A percentile compares a stretch with the other conserved stretches of the same genome.
Conservation (phyloP, 164 flowering plant genomes). For the Piper longum region DNA sequence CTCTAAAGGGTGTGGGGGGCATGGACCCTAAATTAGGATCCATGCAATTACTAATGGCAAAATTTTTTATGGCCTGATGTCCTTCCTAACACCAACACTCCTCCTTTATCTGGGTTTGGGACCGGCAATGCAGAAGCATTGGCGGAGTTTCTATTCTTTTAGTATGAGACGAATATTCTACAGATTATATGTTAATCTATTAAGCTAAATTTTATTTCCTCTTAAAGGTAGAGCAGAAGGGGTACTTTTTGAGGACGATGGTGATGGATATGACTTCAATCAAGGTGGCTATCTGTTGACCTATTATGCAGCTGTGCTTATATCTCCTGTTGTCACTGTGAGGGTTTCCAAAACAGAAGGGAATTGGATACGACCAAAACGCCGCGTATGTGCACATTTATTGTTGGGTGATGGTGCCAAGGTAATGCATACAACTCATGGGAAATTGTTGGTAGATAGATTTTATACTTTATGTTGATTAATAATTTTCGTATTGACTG, state of each 20-base stretch:
- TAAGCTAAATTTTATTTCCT: neutral
- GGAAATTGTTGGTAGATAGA: neutral
- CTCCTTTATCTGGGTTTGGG: too few species aligned
- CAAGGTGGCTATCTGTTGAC: conserved; percentile 60
- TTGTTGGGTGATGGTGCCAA: conserved; percentile 73
- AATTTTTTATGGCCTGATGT: too few species aligned
- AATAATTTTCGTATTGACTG: neutral
- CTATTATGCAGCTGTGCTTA: conserved; percentile 59
- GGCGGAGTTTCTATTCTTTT: too few species aligned
- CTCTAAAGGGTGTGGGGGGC: too few species aligned
- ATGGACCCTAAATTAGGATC: too few species aligned
- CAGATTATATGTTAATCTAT: too few species aligned
- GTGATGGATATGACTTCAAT: conserved; percentile 81
- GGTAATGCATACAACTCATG: conserved; percentile 22
- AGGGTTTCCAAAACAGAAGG: conserved; percentile 70
- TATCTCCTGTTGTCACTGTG: conserved; percentile 53
- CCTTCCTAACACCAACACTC: too few species aligned
- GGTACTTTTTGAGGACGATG: conserved; percentile 80
- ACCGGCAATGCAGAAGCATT: too few species aligned
- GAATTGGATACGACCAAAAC: conserved; percentile 64
- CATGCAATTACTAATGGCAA: too few species aligned
- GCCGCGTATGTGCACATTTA: conserved; percentile 56
- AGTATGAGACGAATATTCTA: too few species aligned
- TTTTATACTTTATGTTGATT: too few species aligned
- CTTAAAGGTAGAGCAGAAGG: conserved; percentile 82